These are phyloP conservation scores for Lathyrus aphaca DNA, from an alignment of 306 rosid species.

Conservation along the genomic window DNA sequence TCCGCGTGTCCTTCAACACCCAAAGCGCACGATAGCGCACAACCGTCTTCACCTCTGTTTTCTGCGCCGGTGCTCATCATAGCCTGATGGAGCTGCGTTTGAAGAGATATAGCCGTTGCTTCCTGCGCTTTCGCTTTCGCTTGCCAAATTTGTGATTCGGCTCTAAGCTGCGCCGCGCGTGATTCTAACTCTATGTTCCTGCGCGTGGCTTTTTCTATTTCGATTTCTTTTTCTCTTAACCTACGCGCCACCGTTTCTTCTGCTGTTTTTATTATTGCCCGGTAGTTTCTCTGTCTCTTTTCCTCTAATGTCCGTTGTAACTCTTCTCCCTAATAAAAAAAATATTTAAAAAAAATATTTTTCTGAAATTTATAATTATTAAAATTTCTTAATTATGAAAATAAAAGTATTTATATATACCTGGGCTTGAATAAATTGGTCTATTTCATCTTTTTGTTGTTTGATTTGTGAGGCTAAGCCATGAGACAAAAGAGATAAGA, in stretches of 20 bases:
- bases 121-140: conserved; percentile 81
- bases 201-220: conserved; percentile 70
- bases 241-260: conserved; percentile 63
- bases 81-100: conserved; percentile 78
- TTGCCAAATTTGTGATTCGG: conserved; percentile 83
- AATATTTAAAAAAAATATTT: not conserved
- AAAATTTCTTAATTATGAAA: too few species aligned
- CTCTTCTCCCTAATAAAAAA: conserved; percentile 60
- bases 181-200: conserved; percentile 77
- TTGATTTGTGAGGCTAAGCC: conserved; percentile 68
- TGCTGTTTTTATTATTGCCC: conserved; percentile 59
- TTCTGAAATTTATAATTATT: too few species aligned
- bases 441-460: conserved; percentile 73
- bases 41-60: conserved; percentile 40
- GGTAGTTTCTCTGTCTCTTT: conserved; percentile 67
- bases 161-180: conserved; percentile 74
- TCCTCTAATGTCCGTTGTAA: conserved; percentile 67
- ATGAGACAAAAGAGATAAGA: conserved; percentile 58
- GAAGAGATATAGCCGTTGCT: conserved; percentile 65
- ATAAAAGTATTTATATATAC: conserved; percentile 40
- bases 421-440: conserved; percentile 77
- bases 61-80: conserved; percentile 50
- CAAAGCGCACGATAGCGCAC: conserved; percentile 48
- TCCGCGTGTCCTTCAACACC: conserved; percentile 66
- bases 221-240: conserved; percentile 69